Percentiles rank a stretch among this genome's conserved stretches.
Evolutionary conservation across 2,329 filamentous ascomycete species (phyloP).

Genomic region (Colletotrichum graminicola): DNA sequence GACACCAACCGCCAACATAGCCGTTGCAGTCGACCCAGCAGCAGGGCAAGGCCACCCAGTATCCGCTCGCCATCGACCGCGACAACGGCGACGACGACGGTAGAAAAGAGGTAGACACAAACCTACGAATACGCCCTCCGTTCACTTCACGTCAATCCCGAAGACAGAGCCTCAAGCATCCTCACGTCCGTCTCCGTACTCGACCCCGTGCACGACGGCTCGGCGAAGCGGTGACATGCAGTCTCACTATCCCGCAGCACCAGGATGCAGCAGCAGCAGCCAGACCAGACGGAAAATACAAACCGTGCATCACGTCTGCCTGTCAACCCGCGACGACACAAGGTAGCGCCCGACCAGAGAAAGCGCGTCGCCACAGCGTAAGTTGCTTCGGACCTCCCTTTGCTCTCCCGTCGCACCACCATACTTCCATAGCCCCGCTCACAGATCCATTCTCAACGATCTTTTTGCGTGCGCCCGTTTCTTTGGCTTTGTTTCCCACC

Average conservation of each 20-base stretch:
- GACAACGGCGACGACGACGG: not conserved
- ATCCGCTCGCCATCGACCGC: not conserved
- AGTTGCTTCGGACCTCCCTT: constrained; percentile 45
- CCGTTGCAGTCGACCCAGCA: not conserved
- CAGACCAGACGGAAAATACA: constrained; percentile 39
- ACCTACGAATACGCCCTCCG: not conserved
- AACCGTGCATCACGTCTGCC: constrained; percentile 54
- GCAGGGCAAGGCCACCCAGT: not conserved
- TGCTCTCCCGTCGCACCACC: not conserved
- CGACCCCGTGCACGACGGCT: constrained; percentile 5
- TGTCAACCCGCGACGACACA: constrained; percentile 63
- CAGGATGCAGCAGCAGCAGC: constrained; percentile 41
- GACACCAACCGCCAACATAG: not conserved
- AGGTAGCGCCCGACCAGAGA: constrained; percentile 60
- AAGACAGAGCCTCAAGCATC: not conserved
- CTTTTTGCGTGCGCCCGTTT: not conserved
- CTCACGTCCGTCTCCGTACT: not conserved
- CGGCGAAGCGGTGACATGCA: constrained; percentile 38
- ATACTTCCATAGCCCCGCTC: no score
- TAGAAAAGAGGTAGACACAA: not conserved
- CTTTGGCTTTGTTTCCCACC: not conserved
- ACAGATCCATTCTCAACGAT: not conserved
- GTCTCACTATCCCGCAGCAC: constrained; percentile 36
- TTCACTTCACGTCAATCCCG: not conserved
- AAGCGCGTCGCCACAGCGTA: constrained; percentile 65